Evolutionary conservation across 805 yeast species (phyloP), one percentile per base, ranked within the genome.

Genomic region (Cyberlindnera amylophila): DNA sequence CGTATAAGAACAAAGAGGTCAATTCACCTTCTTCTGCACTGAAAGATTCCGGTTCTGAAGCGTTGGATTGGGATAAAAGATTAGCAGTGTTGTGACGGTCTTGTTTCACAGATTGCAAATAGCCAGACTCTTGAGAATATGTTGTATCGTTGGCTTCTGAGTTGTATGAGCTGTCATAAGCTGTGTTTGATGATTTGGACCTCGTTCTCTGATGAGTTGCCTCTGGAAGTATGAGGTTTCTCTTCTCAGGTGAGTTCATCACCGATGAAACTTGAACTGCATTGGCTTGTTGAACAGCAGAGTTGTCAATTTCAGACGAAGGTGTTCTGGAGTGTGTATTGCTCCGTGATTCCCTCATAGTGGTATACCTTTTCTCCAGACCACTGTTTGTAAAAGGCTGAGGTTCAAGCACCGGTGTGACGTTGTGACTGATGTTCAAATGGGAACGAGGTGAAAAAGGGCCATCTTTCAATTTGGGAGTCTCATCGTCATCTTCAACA

Each of bases 61-160:
- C 10, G 26, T 14, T 19, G 3, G 32, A 16, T 11, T 9, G 15
- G 21, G 32, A 10, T 19, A 33, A 13, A 3, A 77, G 67, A 38
- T 77, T 75, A 29, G 74, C 66, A 21, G 71, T 75, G 19, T 88
- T 77, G 50, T 75, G 67, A 36, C 70, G 70, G 61, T 90, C 96
- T 4, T 91, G 87, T 46, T 77, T 74, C 18, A 74, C 67, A 30
- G 72, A 72, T 55, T 75, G 74, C 47, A 91, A 65, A 23, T 30
- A 42, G 15, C 42, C 49, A 3, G 50, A 41, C 29, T 55, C 59
- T 29, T 53, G 50, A 1, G 57, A 50, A 16, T 44, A 50, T 1
- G 49, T 46, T 2, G 59, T 49, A 12, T 53, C 55, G 32, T 52
- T 45, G 8, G 15, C 23, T 9, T 47, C 50, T 6, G 52, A 42